Evolutionary conservation across 345 rosid species (phyloP).

Genomic region (Euclidium syriacum): DNA sequence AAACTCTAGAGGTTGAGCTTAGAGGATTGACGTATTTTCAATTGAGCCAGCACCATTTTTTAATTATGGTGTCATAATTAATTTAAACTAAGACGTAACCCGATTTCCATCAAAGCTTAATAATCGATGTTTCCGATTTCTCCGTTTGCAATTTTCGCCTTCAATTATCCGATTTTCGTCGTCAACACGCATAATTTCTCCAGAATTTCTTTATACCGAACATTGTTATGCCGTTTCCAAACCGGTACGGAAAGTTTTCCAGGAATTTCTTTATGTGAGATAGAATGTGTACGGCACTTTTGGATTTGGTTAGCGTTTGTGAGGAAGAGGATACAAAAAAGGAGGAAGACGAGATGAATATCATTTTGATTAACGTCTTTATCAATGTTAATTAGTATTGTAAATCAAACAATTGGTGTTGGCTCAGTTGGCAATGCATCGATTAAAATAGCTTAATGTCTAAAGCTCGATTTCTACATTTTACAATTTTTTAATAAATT

Average conservation of each 20-base stretch:
- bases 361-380: too few species aligned
- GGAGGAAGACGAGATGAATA: constrained; percentile 21
- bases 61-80: too few species aligned
- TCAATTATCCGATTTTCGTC: constrained; percentile 56
- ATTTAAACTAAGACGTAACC: too few species aligned
- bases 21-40: too few species aligned
- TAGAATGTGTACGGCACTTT: constrained; percentile 59
- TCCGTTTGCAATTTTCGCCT: constrained; percentile 71
- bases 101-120: constrained; percentile 69
- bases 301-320: constrained; percentile 43
- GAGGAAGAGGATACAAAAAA: constrained; percentile 36
- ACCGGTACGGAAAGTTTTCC: constrained; percentile 95
- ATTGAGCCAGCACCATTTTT: too few species aligned
- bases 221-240: constrained; percentile 93
- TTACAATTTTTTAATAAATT: too few species aligned
- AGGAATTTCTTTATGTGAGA: constrained; percentile 86
- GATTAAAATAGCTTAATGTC: too few species aligned
- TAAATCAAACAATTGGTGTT: too few species aligned
- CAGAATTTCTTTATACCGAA: constrained; percentile 82
- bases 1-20: too few species aligned
- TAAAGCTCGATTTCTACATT: too few species aligned
- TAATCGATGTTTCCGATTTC: constrained; percentile 84
- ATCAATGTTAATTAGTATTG: too few species aligned
- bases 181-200: constrained; percentile 73
- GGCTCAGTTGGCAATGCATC: too few species aligned